phyloP scores from a whole-genome alignment of 2,329 filamentous ascomycete genomes.

The Colletotrichum tamarilloi region DNA sequence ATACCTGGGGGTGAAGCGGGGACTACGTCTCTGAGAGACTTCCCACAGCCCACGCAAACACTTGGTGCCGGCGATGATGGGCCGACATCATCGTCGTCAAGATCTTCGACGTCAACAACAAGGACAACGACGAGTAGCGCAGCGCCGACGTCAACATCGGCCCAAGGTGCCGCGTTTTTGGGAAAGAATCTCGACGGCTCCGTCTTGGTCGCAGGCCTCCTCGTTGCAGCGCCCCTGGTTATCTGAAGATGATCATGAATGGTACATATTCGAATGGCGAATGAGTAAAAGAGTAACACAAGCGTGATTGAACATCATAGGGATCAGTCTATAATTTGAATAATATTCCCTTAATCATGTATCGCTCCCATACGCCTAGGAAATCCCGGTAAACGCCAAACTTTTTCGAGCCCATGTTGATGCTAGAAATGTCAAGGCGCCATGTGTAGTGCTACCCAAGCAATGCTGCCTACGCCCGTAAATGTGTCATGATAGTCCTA shows the following conservation, averaged over 20 bases:
- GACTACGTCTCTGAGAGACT: neutral
- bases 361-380: neutral
- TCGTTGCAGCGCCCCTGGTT: slow-evolving; percentile 1
- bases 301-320: neutral
- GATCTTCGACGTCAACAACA: slow-evolving; percentile 10
- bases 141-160: neutral
- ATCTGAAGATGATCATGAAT: neutral
- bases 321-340: neutral
- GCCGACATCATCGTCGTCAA: slow-evolving; percentile 6
- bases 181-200: neutral
- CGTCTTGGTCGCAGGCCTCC: slow-evolving; percentile 1
- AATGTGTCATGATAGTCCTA: slow-evolving; percentile 45
- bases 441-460: neutral
- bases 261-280: neutral
- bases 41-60: neutral
- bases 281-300: neutral
- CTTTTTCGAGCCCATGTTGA: neutral
- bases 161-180: neutral
- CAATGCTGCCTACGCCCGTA: slow-evolving; percentile 8
- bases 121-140: neutral
- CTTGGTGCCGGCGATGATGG: neutral
- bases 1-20: neutral
- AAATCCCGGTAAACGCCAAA: neutral
- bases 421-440: slow-evolving; percentile 2
- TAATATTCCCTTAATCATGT: neutral